Percentiles rank a stretch among this genome's conserved stretches.
These are phyloP conservation scores for Alternaria sp. DNA, from an alignment of 2,329 filamentous ascomycete species.

Conservation along the genomic window DNA sequence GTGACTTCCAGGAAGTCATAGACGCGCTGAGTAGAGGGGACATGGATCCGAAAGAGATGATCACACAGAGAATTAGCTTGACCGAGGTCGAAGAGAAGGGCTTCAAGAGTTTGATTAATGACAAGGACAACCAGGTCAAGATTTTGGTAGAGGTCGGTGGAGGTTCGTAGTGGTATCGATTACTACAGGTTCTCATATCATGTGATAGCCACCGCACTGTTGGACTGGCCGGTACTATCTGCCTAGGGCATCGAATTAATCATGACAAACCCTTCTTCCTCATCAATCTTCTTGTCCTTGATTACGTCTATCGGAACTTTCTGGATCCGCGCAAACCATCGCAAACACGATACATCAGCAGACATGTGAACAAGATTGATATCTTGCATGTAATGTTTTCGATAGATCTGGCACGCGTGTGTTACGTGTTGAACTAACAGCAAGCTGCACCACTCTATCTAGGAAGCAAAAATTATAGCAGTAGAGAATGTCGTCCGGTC, in stretches of 20 bases:
- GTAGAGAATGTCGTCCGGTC: no score
- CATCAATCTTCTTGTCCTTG: not conserved
- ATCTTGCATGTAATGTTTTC: not conserved
- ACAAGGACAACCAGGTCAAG: conserved; percentile 61
- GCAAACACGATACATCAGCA: not conserved
- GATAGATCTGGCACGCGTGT: not conserved
- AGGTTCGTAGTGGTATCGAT: conserved; percentile 11
- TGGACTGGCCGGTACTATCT: not conserved
- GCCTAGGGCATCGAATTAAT: not conserved
- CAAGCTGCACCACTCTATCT: not conserved
- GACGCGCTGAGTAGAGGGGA: conserved; percentile 57
- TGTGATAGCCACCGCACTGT: not conserved
- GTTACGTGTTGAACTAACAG: conserved; percentile 1
- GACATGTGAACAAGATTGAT: no score
- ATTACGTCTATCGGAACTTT: not conserved
- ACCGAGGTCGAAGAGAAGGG: conserved; percentile 58
- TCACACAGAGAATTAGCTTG: conserved; percentile 58
- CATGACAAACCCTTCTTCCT: not conserved
- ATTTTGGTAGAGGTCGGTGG: conserved; percentile 55
- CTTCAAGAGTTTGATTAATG: conserved; percentile 58
- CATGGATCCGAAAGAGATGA: conserved; percentile 57
- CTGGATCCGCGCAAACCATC: not conserved
- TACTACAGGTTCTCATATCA: not conserved
- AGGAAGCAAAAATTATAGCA: not conserved
- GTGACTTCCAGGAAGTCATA: conserved; percentile 58